Base-by-base conservation (phyloP, 164 flowering plant species). In the Houttuynia cordata region DNA sequence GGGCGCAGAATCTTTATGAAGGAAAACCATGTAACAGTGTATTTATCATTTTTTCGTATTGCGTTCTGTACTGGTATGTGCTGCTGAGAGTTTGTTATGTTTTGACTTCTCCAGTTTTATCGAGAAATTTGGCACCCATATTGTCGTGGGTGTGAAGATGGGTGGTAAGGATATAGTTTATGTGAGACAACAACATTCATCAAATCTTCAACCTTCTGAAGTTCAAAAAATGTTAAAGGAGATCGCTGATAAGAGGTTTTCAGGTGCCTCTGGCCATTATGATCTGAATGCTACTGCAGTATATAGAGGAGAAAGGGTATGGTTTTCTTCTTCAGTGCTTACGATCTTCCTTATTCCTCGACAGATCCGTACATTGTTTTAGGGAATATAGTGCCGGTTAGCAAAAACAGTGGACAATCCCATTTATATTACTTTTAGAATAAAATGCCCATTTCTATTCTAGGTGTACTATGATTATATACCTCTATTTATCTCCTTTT, bases 141-240 rank as follows among this genome's bases (percentile, higher is more conserved):
- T 89, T 62, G 78, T 93, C 67, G 94, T 87, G 67, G 87, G 98
- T 56, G 70, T 93, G 58, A 88, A 87, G 72, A 88, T 90, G 93
- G 98, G 98, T 25, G 98, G 98, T 37, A 90, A 89, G 70, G 98
- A 93, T 80, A 88, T 89, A 21, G 78, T 92, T 62, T 87, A 83
- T 79, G 42, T 84, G 70, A 89, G 83, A 70, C 98, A 93, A 72
- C 85, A 77, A 68, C 94, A 87, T 71, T 80, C 91, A 12, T 87
- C 98, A 41, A 63, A 74, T 62, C 93, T 89, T 68, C 90, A 81
- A 69, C 85, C 92, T 53, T 81, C 81, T 76, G 98, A 89, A 61
- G 79, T 93, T 63, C 96, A 88, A 69, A 80, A 82, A 72, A 80
- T 74, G 71, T 69, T 93, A 60, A 90, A 93, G 73, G 91, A 78